Percentiles rank a stretch among this genome's conserved stretches.
Evolutionary conservation across 345 rosid species (phyloP).

Genomic region (Eutrema heterophyllum): DNA sequence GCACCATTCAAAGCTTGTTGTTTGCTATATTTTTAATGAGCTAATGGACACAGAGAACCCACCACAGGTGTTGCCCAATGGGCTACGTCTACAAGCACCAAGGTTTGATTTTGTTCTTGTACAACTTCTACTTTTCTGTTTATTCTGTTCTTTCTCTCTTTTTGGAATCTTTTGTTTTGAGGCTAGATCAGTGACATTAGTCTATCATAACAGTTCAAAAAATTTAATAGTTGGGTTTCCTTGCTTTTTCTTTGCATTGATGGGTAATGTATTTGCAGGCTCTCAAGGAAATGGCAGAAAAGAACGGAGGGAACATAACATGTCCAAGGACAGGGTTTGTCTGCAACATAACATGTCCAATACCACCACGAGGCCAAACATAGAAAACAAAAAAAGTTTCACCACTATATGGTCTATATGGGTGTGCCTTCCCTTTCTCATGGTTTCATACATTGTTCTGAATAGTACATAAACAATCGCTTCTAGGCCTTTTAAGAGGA

Average conservation of each 20-base stretch:
- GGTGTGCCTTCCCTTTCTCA: background rate
- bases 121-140: background rate
- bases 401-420: background rate
- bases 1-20: slow-evolving; percentile 95
- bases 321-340: slow-evolving; percentile 79
- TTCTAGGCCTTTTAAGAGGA: too few relatives aligned
- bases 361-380: background rate
- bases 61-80: slow-evolving; percentile 94
- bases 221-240: too few relatives aligned
- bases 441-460: background rate
- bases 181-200: background rate
- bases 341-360: too few relatives aligned
- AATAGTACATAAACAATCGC: too few relatives aligned
- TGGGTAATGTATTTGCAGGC: slow-evolving; percentile 54
- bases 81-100: slow-evolving; percentile 88
- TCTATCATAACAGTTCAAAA: background rate
- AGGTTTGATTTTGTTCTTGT: slow-evolving; percentile 44
- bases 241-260: background rate
- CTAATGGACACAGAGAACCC: slow-evolving; percentile 99
- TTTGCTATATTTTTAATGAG: slow-evolving; percentile 92
- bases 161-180: background rate
- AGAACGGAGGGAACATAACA: slow-evolving; percentile 61
- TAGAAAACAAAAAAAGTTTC: background rate
- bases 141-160: background rate
- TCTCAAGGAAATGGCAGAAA: slow-evolving; percentile 86